Base-by-base conservation (phyloP, 2,329 filamentous ascomycete genomes). In the Aspergillus transmontanensis region DNA sequence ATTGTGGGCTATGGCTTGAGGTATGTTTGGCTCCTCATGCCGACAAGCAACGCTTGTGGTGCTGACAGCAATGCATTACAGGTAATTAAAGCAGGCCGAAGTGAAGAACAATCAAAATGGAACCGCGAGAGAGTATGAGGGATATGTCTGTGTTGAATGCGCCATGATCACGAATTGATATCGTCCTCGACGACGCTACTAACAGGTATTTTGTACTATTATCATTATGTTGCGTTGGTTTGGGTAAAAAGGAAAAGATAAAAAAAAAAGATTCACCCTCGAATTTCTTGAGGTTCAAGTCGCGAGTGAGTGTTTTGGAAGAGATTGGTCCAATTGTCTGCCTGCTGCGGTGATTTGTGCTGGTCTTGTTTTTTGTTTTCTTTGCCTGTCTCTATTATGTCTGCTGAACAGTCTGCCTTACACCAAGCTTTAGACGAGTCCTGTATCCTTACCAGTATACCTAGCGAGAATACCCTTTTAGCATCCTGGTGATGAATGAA, bases 121-220 rank as follows among this genome's bases (percentile, higher is more conserved):
- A 64, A 26, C 39, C 48, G 61, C 58, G 46, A 55, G 61, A 41
- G 43, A 14, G 51, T 39, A 55, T 55, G 51, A 54, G 41, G 59
- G 57, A 60, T 63, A 45, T 64, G 54, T 56, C 58, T 61, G 64
- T 58, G 64, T 62, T 65, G 56, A 57, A 62, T 59, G 65, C 62
- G 63, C 62, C 55, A 70, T 68, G 69, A 68, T 70, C 65, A 72
- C 53, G 64, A 71, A 62, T 63, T 66, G 50, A 65, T 66, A 62
- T 65, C 63, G 46, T 69, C 64, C 57, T 64, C 61, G 32, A 62
- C 58, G 51, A 62, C 48, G 61, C 63, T 56, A 63, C 59, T 60
- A 59, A 62, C 58, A 56, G 50, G 61, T 53, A 50, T 46, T 63
- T 60, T 70, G 69, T 71, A 71, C 63, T 69, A 64, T 51, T 71